Conservation (phyloP, 108 stramenopile species). For the Conticribra weissflogii region DNA sequence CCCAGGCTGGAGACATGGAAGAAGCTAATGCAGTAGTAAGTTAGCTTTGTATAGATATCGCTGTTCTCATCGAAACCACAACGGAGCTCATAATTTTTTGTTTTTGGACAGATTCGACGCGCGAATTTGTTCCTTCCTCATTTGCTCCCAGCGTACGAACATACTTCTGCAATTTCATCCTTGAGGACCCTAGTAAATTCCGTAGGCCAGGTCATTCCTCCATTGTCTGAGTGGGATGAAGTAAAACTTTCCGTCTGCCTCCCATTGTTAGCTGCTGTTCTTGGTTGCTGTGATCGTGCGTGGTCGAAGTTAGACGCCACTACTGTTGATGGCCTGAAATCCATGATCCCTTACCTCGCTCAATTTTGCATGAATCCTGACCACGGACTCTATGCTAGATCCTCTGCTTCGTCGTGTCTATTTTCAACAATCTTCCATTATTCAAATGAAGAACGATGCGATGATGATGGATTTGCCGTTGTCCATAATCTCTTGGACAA, state of each 20-base stretch:
- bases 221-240: conserved; percentile 60
- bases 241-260: conserved; percentile 51
- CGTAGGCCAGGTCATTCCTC: conserved; percentile 60
- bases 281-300: conserved; percentile 21
- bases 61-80: not conserved
- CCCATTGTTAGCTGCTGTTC: conserved; percentile 64
- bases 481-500: conserved; percentile 14
- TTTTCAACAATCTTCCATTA: conserved; percentile 41
- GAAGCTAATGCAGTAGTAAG: conserved; percentile 26
- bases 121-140: conserved; percentile 39
- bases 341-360: conserved; percentile 30
- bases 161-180: conserved; percentile 17
- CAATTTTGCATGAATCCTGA: conserved; percentile 44
- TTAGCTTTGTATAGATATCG: not conserved
- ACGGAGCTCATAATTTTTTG: not conserved
- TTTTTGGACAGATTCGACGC: conserved; percentile 19
- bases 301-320: conserved; percentile 10
- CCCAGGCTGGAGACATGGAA: conserved; percentile 33
- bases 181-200: conserved; percentile 34
- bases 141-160: conserved; percentile 45
- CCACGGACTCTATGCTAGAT: conserved; percentile 46
- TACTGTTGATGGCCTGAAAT: conserved; percentile 20
- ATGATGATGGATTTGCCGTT: not conserved
- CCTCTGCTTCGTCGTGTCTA: conserved; percentile 63
- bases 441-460: conserved; percentile 8